Base-by-base conservation (phyloP, 306 rosid species). In the Vigna reflexopilosa region DNA sequence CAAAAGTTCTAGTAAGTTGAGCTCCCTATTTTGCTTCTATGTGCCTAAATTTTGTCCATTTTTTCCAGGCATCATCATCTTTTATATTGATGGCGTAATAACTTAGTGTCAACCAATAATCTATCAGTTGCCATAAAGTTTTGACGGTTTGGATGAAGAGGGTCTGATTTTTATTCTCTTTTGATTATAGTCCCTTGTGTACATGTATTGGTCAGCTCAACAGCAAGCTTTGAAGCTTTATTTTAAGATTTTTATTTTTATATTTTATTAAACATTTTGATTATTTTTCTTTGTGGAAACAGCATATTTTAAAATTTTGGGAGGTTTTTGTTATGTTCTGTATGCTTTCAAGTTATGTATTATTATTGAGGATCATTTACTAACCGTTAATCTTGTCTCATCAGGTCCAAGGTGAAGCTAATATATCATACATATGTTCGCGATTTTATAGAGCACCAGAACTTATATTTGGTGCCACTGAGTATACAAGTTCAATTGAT, bases 381-480 rank as follows among this genome's bases (percentile, higher is more conserved):
- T 82, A 30, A 71, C 44, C 67, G 28, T 80, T 32, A 14, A 16
- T 75, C 51, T 24, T 74, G 70, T 81, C 28, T 77, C 72, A 72
- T 45, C 84, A 95, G 98, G 89, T 95, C 83, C 87, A 74, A 75
- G 98, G 98, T 11, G 98, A 95, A 92, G 89, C 93, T 57, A 95
- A 95, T 73, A 93, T 95, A 84, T 86, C 97, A 57, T 92, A 95
- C 86, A 95, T 95, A 75, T 95, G 98, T 76, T 95, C 98, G 7
- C 97, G 98, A 34, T 90, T 89, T 87, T 92, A 95, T 85, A 91
- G 98, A 45, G 98, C 98, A 72, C 98, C 98, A 16, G 98, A 94
- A 80, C 93, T 94, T 75, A 94, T 92, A 72, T 94, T 95, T 85
- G 98, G 98, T 75, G 98, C 98, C 58, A 92, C 98, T 1, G 98